Conservation (phyloP, 2,329 filamentous ascomycete species). For the Pestalotiopsis sp. region DNA sequence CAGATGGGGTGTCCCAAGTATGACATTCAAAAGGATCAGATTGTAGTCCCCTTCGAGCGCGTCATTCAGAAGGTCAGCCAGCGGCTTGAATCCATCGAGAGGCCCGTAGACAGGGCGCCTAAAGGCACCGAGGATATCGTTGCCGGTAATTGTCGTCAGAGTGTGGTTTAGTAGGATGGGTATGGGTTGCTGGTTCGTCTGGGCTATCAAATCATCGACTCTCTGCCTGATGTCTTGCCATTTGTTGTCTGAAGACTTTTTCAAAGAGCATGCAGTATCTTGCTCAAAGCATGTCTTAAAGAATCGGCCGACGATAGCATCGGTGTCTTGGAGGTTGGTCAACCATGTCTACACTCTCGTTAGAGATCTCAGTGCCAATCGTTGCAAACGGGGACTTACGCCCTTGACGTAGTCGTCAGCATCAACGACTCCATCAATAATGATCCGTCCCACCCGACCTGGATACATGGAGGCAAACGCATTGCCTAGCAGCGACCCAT, state of each 20-base stretch:
- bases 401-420: constrained; percentile 36
- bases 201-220: constrained; percentile 31
- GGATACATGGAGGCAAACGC: constrained; percentile 47
- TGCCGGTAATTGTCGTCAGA: constrained; percentile 31
- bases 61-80: constrained; percentile 22
- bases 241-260: constrained; percentile 25
- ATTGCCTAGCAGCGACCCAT: constrained; percentile 47
- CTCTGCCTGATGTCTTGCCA: constrained; percentile 33
- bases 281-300: constrained; percentile 38
- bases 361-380: background rate
- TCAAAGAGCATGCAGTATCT: constrained; percentile 32
- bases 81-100: constrained; percentile 18
- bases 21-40: constrained; percentile 5
- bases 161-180: constrained; percentile 21
- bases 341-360: constrained; percentile 31
- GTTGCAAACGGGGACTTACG: constrained; percentile 22
- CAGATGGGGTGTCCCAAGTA: background rate
- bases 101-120: constrained; percentile 33
- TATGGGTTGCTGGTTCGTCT: constrained; percentile 31
- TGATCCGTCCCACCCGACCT: constrained; percentile 40
- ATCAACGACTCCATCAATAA: constrained; percentile 42
- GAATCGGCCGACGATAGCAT: constrained; percentile 35
- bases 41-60: constrained; percentile 33
- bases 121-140: constrained; percentile 33
- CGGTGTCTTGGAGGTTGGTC: constrained; percentile 39